phyloP scores from a whole-genome alignment of 768 basidiomycete genomes.

The Boletus eberwhitei region DNA sequence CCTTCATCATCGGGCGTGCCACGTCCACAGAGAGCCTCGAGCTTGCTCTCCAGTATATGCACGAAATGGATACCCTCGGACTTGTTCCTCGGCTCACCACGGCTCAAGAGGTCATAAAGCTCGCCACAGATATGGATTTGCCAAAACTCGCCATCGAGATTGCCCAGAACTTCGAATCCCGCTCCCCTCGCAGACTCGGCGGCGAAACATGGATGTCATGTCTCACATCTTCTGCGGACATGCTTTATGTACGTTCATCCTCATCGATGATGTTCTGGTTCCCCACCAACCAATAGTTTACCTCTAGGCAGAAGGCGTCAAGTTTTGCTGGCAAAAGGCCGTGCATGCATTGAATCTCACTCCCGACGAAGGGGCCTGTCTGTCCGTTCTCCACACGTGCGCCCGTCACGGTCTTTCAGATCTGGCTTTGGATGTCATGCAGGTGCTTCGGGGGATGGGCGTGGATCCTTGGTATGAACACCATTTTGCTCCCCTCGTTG shows the following conservation, averaged over 20 bases:
- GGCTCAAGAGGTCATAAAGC: slow-evolving; percentile 48
- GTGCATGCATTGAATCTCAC: slow-evolving; percentile 49
- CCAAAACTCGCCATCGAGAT: slow-evolving; percentile 73
- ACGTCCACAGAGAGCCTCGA: slow-evolving; percentile 54
- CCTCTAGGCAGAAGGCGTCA: slow-evolving; percentile 63
- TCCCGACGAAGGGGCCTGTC: slow-evolving; percentile 74
- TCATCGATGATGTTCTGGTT: neutral
- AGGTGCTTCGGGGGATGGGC: slow-evolving; percentile 47
- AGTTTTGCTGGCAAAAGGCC: slow-evolving; percentile 57
- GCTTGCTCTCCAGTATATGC: slow-evolving; percentile 56
- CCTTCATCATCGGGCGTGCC: slow-evolving; percentile 48
- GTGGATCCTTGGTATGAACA: slow-evolving; percentile 56
- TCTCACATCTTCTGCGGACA: slow-evolving; percentile 60
- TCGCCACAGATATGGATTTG: slow-evolving; percentile 51
- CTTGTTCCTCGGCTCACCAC: slow-evolving; percentile 50
- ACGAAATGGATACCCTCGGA: slow-evolving; percentile 52
- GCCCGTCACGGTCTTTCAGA: slow-evolving; percentile 69
- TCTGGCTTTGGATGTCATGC: slow-evolving; percentile 64
- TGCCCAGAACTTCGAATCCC: slow-evolving; percentile 55
- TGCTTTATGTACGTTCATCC: slow-evolving; percentile 61
- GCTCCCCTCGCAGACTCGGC: slow-evolving; percentile 51
- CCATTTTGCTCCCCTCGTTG: slow-evolving; percentile 75
- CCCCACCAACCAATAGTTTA: neutral
- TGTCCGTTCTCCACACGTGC: slow-evolving; percentile 68
- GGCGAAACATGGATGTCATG: slow-evolving; percentile 61